phyloP scores from a whole-genome alignment of 2,329 filamentous ascomycete genomes.

The Thielaviopsis ethacetica region DNA sequence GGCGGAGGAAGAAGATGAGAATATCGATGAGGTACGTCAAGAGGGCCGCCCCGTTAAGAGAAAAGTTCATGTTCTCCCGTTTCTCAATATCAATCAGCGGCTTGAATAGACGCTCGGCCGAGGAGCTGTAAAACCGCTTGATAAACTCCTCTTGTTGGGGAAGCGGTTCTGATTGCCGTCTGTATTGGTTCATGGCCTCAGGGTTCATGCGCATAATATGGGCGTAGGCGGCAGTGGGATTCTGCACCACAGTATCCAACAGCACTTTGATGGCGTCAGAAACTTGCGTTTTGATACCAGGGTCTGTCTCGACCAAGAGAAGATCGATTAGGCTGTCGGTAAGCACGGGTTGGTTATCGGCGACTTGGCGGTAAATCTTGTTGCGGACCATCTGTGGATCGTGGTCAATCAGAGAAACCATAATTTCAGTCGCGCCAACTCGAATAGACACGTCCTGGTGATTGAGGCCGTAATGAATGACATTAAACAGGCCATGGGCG shows the following conservation, averaged over 20 bases:
- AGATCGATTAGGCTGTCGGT: slow-evolving; percentile 90
- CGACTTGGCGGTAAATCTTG: slow-evolving; percentile 82
- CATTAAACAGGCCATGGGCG: slow-evolving; percentile 66
- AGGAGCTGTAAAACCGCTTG: slow-evolving; percentile 75
- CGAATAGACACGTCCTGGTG: slow-evolving; percentile 72
- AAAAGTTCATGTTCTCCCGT: slow-evolving; percentile 51
- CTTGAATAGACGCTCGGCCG: slow-evolving; percentile 69
- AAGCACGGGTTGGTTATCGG: slow-evolving; percentile 68
- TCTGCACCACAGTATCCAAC: slow-evolving; percentile 43
- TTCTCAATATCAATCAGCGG: slow-evolving; percentile 69
- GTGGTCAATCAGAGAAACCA: slow-evolving; percentile 89
- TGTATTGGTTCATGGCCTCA: slow-evolving; percentile 28
- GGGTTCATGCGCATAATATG: slow-evolving; percentile 16
- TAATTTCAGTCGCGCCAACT: slow-evolving; percentile 82
- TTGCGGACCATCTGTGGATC: slow-evolving; percentile 87
- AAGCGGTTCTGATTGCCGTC: slow-evolving; percentile 29
- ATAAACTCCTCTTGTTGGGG: slow-evolving; percentile 76
- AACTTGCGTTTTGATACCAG: slow-evolving; percentile 90
- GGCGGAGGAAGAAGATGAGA: slow-evolving; percentile 81
- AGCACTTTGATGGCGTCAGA: slow-evolving; percentile 91
- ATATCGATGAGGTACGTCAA: slow-evolving; percentile 87
- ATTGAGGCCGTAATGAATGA: slow-evolving; percentile 82
- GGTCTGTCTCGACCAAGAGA: slow-evolving; percentile 74
- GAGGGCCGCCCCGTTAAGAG: slow-evolving; percentile 72
- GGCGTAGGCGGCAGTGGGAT: slow-evolving; percentile 20